Evolutionary conservation across 106 monocot genomes (phyloP).

Genomic region (Apostasia ramifera): DNA sequence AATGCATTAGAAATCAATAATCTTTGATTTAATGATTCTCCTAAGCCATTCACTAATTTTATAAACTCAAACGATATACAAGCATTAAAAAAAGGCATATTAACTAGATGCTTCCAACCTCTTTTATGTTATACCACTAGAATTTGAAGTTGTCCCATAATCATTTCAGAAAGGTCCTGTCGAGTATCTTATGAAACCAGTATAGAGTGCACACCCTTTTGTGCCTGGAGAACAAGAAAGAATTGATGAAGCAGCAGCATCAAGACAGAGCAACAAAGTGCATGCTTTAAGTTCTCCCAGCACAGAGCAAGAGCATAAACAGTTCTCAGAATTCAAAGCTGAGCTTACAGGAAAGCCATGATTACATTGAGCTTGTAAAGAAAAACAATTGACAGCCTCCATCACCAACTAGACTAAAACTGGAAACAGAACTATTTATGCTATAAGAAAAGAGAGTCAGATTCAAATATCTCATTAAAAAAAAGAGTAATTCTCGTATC

Average conservation of each 20-base stretch:
- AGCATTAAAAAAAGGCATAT: too few species aligned
- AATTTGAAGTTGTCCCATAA: slow-evolving; percentile 12
- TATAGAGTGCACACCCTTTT: slow-evolving; percentile 35
- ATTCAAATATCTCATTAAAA: slow-evolving; percentile 17
- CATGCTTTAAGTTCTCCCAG: slow-evolving; percentile 38
- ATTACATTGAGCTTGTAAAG: slow-evolving; percentile 14
- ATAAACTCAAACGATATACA: too few species aligned
- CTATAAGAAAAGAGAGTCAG: slow-evolving; percentile 13
- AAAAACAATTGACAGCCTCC: slow-evolving; percentile 28
- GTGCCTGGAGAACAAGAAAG: slow-evolving; percentile 25
- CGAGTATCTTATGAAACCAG: slow-evolving; percentile 54
- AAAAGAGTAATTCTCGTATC: slow-evolving; percentile 55
- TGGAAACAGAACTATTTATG: slow-evolving; percentile 10
- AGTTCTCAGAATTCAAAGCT: neutral
- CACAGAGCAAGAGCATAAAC: slow-evolving; percentile 49
- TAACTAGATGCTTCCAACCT: too few species aligned
- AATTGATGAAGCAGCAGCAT: slow-evolving; percentile 28
- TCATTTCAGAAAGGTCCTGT: slow-evolving; percentile 43
- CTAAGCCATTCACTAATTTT: too few species aligned
- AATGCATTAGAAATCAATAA: too few species aligned
- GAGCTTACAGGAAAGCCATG: slow-evolving; percentile 36
- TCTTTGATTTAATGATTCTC: too few species aligned
- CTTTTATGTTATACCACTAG: slow-evolving; percentile 20
- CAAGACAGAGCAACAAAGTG: slow-evolving; percentile 33
- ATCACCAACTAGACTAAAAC: slow-evolving; percentile 18